Conservation (phyloP, 768 basidiomycete species). For the Krasilnikovozyma curviuscula region DNA sequence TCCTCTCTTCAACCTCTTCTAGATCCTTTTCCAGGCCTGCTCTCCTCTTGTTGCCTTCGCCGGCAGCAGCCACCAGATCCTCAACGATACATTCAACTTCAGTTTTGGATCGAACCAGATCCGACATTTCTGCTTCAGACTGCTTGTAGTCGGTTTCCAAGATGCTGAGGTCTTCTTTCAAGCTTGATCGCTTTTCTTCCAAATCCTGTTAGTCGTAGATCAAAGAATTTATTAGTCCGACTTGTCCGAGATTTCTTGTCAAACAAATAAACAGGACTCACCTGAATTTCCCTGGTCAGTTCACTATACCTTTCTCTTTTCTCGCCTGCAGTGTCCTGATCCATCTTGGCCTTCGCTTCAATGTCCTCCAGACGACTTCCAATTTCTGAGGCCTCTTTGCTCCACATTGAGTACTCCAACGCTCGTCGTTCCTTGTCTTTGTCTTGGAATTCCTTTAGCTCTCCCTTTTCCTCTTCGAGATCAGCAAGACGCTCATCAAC, state of each 20-base stretch:
- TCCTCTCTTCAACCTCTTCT: slow-evolving; percentile 37
- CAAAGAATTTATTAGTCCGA: background rate
- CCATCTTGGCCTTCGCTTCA: slow-evolving; percentile 48
- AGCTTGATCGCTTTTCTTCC: slow-evolving; percentile 55
- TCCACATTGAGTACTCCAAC: slow-evolving; percentile 84
- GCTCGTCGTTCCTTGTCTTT: slow-evolving; percentile 88
- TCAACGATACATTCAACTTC: slow-evolving; percentile 66
- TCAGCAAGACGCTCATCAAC: slow-evolving; percentile 78
- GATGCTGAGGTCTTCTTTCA: too few relatives aligned
- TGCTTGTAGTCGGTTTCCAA: too few relatives aligned
- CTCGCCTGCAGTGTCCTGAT: slow-evolving; percentile 66
- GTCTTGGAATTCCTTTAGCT: slow-evolving; percentile 81
- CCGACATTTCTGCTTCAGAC: slow-evolving; percentile 61
- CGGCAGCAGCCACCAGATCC: slow-evolving; percentile 51
- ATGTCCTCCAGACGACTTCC: slow-evolving; percentile 68
- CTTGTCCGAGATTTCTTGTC: background rate
- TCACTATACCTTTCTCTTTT: slow-evolving; percentile 62
- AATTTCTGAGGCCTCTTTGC: slow-evolving; percentile 76
- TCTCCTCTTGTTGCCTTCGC: slow-evolving; percentile 45
- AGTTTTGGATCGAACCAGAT: slow-evolving; percentile 63
- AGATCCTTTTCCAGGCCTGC: slow-evolving; percentile 49
- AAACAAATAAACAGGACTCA: slow-evolving; percentile 23
- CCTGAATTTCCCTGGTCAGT: slow-evolving; percentile 70
- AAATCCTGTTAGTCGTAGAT: slow-evolving; percentile 35
- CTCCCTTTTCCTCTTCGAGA: slow-evolving; percentile 94